Percentiles rank a stretch among this genome's conserved stretches.
Conservation (phyloP, 2,329 filamentous ascomycete species). For the Clarireedia hainanense region DNA sequence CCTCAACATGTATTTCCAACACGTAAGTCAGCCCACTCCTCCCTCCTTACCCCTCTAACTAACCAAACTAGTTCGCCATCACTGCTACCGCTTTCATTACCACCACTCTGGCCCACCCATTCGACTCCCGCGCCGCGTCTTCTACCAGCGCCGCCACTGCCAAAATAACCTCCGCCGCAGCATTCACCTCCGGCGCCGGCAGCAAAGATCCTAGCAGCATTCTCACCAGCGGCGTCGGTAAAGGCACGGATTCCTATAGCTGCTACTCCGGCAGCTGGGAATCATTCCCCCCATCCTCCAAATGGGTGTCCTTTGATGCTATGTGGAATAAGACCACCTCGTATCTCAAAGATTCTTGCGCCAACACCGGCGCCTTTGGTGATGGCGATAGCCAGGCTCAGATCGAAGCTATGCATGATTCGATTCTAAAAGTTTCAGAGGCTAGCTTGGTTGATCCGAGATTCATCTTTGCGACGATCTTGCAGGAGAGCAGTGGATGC, state of each 20-base stretch:
- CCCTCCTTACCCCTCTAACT: not conserved
- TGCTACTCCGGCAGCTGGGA: constrained; percentile 27
- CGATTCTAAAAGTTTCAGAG: constrained; percentile 21
- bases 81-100: not conserved
- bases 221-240: constrained; percentile 5
- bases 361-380: constrained; percentile 19
- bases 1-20: constrained; percentile 2
- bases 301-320: constrained; percentile 24
- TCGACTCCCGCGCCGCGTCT: not conserved
- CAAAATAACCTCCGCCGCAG: constrained; percentile 13
- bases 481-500: constrained; percentile 28
- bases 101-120: not conserved
- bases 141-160: not conserved
- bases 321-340: constrained; percentile 22
- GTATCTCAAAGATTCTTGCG: constrained; percentile 13
- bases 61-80: not conserved
- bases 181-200: constrained; percentile 12
- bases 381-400: constrained; percentile 14
- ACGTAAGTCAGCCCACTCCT: not conserved
- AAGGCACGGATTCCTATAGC: constrained; percentile 21
- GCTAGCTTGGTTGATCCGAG: constrained; percentile 24
- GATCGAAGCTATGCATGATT: constrained; percentile 17
- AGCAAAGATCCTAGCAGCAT: constrained; percentile 18
- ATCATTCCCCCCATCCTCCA: constrained; percentile 18
- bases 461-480: constrained; percentile 28